Conservation (phyloP, 805 yeast genomes). For the Blastobotrys parvus region DNA sequence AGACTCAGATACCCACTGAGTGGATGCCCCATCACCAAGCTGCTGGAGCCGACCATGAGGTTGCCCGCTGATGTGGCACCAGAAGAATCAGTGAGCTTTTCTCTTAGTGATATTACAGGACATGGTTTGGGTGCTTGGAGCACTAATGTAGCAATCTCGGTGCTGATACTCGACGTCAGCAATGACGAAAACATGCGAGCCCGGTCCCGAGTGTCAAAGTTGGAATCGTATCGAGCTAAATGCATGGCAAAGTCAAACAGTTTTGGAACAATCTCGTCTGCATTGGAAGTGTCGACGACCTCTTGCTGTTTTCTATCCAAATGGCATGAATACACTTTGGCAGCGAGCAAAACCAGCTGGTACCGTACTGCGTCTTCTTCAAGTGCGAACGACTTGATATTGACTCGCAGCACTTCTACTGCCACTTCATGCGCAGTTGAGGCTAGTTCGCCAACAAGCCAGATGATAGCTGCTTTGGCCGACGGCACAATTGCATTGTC, state of each 20-base stretch:
- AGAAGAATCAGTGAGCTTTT: conserved; percentile 6
- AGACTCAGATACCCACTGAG: conserved; percentile 27
- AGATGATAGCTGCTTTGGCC: conserved; percentile 77
- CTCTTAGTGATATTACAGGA: conserved; percentile 31
- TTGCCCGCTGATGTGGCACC: conserved; percentile 1
- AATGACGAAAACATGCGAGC: conserved; percentile 66
- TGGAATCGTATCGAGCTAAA: conserved; percentile 63
- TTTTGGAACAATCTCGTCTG: conserved; percentile 27
- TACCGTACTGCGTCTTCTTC: conserved; percentile 54
- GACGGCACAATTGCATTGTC: conserved; percentile 17
- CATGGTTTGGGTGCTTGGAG: conserved; percentile 71
- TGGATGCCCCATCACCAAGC: conserved; percentile 24
- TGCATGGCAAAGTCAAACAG: conserved; percentile 56
- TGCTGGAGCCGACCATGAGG: conserved; percentile 26
- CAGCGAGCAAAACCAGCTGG: conserved; percentile 63
- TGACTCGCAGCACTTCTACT: conserved; percentile 64
- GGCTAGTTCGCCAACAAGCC: conserved; percentile 85
- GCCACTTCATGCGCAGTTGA: conserved; percentile 39
- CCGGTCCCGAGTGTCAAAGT: conserved; percentile 74
- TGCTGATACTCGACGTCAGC: conserved; percentile 41
- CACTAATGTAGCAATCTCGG: conserved; percentile 58
- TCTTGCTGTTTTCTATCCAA: conserved; percentile 31
- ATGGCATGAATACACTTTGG: conserved; percentile 58
- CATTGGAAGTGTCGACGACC: conserved; percentile 6
- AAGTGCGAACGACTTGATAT: conserved; percentile 43